Evolutionary conservation across 176 grass and related monocot genomes (phyloP), one percentile per base, ranked within the genome.

Genomic region (Eragrostis curvula): DNA sequence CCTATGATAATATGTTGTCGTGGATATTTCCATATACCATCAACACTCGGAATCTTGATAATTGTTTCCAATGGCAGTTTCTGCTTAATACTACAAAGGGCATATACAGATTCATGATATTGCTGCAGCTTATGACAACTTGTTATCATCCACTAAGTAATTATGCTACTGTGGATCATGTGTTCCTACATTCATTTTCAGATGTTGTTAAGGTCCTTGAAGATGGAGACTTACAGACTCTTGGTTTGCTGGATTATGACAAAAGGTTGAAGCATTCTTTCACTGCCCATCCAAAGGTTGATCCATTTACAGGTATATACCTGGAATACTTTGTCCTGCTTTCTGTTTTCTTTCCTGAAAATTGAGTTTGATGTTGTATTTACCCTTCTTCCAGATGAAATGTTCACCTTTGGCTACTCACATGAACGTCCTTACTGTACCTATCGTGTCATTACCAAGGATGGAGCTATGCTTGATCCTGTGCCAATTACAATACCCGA

Each of bases 341-440:
- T 83, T 51, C 20, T 40, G 9, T 10, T 27, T 24, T 45, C 2
- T 27, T 85, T 46, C 3, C 6, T 41, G 46, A 62, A 17, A 75
- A 62, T 66, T 12, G 2, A 5, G 16, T 65, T 84, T 70, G 70
- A 70, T 30, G 48, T 32, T 77, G 20, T 81, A 42, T 80, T 75
- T 80, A 71, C 47, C 14, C 18, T 75, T 18, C 28, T 79, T 94
- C 81, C 68, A 98, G 95, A 92, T 86, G 95, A 98, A 83, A 98
- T 98, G 95, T 98, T 98, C 86, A 95, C 92, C n/a, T 98, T 98
- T 78, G 95, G 95, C 45, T 98, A 98, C 79, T 87, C 95, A 18
- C 92, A 93, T 16, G 83, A 91, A 70, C 90, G 90, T 81, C 95
- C 95, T 23, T 98, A 98, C 80, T 89, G 89, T 74, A 98, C 95